Conservation (phyloP, 148 eudicot species). For the Fagopyrum esculentum region DNA sequence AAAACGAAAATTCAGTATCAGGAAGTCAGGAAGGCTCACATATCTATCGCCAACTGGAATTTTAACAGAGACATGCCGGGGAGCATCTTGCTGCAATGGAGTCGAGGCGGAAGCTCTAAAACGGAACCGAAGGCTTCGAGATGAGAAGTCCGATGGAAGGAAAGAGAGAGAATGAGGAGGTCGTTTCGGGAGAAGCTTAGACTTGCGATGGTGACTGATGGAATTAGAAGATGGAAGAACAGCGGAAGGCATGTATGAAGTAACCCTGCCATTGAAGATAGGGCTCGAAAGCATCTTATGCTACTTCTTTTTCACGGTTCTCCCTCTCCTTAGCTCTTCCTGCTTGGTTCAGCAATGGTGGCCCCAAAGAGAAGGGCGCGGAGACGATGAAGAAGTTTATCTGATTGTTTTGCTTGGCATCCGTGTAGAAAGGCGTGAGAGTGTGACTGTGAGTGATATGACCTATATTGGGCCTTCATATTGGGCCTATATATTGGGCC, state of each 20-base stretch:
- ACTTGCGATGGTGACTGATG: slow-evolving; percentile 1
- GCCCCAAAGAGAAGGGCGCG: slow-evolving; percentile 6
- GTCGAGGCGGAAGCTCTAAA: slow-evolving; percentile 3
- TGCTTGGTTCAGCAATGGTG: slow-evolving; percentile 10
- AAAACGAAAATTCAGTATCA: neutral
- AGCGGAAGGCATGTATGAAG: slow-evolving; percentile 5
- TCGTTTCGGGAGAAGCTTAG: neutral
- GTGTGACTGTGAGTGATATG: neutral
- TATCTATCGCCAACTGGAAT: slow-evolving; percentile 90
- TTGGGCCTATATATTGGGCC: too few relatives aligned
- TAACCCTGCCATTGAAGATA: slow-evolving; percentile 7
- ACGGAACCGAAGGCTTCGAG: slow-evolving; percentile 11
- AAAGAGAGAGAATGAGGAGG: neutral
- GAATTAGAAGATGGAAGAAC: neutral
- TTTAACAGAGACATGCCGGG: slow-evolving; percentile 45
- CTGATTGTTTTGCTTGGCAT: neutral
- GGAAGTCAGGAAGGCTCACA: slow-evolving; percentile 32
- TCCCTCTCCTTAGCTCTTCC: neutral
- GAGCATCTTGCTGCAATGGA: slow-evolving; percentile 13
- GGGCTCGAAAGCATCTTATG: slow-evolving; percentile 2
- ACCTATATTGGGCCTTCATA: neutral
- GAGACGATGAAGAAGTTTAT: slow-evolving; percentile 13
- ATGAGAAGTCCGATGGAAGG: neutral
- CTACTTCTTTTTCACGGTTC: neutral
- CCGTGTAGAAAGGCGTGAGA: neutral